Conservation (phyloP, 2,329 filamentous ascomycete species). For the Alternaria tenuissima region DNA sequence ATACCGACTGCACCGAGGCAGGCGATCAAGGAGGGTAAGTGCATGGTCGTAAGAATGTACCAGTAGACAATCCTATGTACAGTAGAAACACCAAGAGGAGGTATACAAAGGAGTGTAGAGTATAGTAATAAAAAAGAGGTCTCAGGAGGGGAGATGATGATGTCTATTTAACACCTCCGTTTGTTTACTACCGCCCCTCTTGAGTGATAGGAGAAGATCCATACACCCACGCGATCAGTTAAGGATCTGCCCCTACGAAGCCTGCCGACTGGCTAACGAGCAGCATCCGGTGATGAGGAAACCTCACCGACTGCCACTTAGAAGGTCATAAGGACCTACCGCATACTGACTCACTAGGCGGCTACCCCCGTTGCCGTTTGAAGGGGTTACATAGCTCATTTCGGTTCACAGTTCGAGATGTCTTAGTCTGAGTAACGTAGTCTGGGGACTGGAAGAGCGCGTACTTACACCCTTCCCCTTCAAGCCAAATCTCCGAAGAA, state of each 20-base stretch:
- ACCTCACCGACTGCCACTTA: slow-evolving; percentile 15
- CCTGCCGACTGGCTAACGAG: slow-evolving; percentile 2
- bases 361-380: slow-evolving; percentile 13
- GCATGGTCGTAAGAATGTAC: slow-evolving; percentile 30
- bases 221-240: slow-evolving; percentile 20
- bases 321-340: slow-evolving; percentile 32
- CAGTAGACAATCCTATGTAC: slow-evolving; percentile 5
- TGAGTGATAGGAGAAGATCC: slow-evolving; percentile 15
- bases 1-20: slow-evolving; percentile 41
- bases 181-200: slow-evolving; percentile 4
- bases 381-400: slow-evolving; percentile 18
- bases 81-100: slow-evolving; percentile 4
- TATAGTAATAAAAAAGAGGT: slow-evolving; percentile 12
- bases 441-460: slow-evolving; percentile 15
- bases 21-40: slow-evolving; percentile 32
- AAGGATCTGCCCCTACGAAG: slow-evolving; percentile 13
- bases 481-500: not conserved
- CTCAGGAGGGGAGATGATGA: slow-evolving; percentile 4
- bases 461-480: not conserved
- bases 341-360: slow-evolving; percentile 10
- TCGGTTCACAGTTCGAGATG: slow-evolving; percentile 6
- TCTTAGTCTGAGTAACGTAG: slow-evolving; percentile 15
- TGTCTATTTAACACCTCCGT: slow-evolving; percentile 19
- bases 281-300: slow-evolving; percentile 22
- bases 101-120: slow-evolving; percentile 15